Evolutionary conservation across 2,329 filamentous ascomycete genomes (phyloP).

Genomic region (Alternaria solani): DNA sequence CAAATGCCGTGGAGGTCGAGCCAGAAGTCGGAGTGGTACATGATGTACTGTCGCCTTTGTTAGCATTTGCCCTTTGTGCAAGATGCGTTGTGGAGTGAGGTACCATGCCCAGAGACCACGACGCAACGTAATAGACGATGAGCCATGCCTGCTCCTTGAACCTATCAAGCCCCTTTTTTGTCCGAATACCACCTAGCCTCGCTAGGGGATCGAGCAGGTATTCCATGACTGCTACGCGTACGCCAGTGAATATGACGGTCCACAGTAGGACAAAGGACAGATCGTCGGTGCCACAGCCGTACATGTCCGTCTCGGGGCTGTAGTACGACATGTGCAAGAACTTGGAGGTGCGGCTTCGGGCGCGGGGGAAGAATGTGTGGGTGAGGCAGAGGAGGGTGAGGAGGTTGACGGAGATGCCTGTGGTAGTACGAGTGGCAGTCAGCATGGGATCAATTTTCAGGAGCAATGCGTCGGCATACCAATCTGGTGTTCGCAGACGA

Average conservation of each 20-base stretch:
- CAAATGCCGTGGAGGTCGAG: conserved; percentile 80
- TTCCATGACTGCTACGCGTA: conserved; percentile 86
- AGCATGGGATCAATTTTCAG: neutral
- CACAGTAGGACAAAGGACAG: conserved; percentile 78
- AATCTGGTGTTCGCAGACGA: conserved; percentile 81
- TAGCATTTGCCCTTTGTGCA: conserved; percentile 14
- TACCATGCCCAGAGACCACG: conserved; percentile 87
- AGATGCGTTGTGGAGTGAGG: conserved; percentile 20
- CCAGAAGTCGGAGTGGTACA: conserved; percentile 79
- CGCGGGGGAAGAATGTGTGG: conserved; percentile 82
- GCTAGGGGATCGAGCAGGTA: conserved; percentile 84
- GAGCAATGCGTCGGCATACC: conserved; percentile 62
- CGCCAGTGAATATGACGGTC: conserved; percentile 84
- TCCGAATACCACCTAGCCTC: conserved; percentile 73
- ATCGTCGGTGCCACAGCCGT: conserved; percentile 82
- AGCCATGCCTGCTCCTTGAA: conserved; percentile 97
- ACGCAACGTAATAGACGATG: conserved; percentile 79
- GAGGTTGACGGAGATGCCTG: conserved; percentile 86
- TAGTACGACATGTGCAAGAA: conserved; percentile 90
- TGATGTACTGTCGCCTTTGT: conserved; percentile 71
- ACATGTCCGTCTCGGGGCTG: conserved; percentile 72
- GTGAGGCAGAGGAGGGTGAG: conserved; percentile 82
- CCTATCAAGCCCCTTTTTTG: conserved; percentile 77
- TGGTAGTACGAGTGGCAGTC: conserved; percentile 47
- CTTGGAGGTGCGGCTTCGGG: conserved; percentile 79